Evolutionary conservation across 306 rosid species (phyloP), one percentile per base, ranked within the genome.

Genomic region (Casuarina cunninghamiana): DNA sequence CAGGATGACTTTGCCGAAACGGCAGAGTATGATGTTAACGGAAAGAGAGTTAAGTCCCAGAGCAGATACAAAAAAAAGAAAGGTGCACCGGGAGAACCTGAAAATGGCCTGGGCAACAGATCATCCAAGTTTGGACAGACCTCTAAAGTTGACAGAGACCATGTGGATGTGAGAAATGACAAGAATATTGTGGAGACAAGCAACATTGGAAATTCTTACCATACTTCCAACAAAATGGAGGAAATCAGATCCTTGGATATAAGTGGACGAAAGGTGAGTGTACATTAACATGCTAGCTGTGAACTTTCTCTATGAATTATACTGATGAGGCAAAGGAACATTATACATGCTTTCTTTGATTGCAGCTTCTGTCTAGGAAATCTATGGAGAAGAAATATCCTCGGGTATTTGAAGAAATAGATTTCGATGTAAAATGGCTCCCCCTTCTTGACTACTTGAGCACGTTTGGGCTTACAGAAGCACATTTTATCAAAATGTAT

Each of bases 371-470:
- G 75, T 81, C 77, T 62, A 88, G 79, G 82, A 86, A 85, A 75
- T 72, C 69, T 26, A 81, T 82, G 88, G 89, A 81, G 80, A 63
- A 75, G 35, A 91, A 85, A 74, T 95, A 88, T 84, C 93, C 97
- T 10, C 89, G 58, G 72, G 81, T 95, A 80, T 84, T 87, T 0
- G 97, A 93, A 72, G 94, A 91, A 79, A 91, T 95, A 74, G 72
- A 45, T 61, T 77, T 91, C 88, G 98, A 95, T 69, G 80, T 68
- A 84, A 91, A 84, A 77, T 95, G 97, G 97, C 63, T 90, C 44
- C 99, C 99, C 7, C 99, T 95, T 76, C 90, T 95, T 79, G 98
- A 95, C 85, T 93, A 95, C 80, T 88, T 95, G 16, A 83, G 89
- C 82, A 87, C 96, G 26, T 95, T 88, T 86, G 99, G 94, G 82